Evolutionary conservation across 441 rosid genomes (phyloP), one percentile per base, ranked within the genome.

Genomic region (Breynia disticha): DNA sequence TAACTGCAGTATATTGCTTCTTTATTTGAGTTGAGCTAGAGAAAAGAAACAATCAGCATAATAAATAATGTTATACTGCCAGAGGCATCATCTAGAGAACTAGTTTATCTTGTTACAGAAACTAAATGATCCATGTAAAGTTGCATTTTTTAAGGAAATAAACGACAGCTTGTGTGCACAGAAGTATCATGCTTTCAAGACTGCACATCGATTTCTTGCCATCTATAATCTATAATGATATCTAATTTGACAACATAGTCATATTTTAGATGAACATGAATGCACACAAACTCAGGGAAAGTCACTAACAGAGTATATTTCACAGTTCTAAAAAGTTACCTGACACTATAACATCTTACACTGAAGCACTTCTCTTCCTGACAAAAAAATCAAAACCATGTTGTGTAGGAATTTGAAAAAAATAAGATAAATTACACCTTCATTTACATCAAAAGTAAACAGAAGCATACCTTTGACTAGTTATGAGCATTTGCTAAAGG

Each of bases 101-200:
- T 32, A 46, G 52, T 39, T 3, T n/a, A 37, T 37, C n/a, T 52
- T 48, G 54, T 35, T 1, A 16, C 28, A 9, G 55, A 51, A 51
- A 19, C 41, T 7, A 63, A 21, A 51, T 44, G 35, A 44, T 67
- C 52, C 15, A 18, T 64, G 55, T 59, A 43, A 54, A 55, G 55
- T 28, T 28, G 15, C 14, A 45, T 53, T 13, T 9, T 15, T 42
- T 39, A 37, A 48, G 22, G 28, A 18, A n/a, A 18, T 22, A 17
- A 32, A 47, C 50, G 32, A 47, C 48, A 47, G 32, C 32, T 24
- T 56, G 8, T 45, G 55, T 61, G 21, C 55, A 49, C 45, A 20
- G 16, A 19, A 16, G 16, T 14, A 4, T 14, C 12, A 39, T 24
- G 32, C 44, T 14, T 2, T 39, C 44, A 39, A 2, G 11, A 39